Base-by-base conservation (phyloP, 2,329 filamentous ascomycete genomes). In the Sporothrix inflata region DNA sequence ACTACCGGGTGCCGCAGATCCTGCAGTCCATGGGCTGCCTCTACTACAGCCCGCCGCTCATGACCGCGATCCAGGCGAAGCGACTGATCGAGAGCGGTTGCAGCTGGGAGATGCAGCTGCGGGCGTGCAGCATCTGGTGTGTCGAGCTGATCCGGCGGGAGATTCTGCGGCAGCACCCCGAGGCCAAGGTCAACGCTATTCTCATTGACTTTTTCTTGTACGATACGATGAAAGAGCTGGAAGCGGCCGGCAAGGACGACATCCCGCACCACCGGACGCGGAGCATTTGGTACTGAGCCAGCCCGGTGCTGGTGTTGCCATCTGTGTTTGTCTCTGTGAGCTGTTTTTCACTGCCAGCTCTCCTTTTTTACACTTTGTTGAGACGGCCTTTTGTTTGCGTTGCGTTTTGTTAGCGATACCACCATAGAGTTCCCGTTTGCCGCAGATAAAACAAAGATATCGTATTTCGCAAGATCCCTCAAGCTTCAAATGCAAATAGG, bases 121-220 rank as follows among this genome's bases (percentile, higher is more conserved):
- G 96, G 82, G 90, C 93, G 16, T 96, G 94, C 79, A 97, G 93
- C 78, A 97, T 99, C 76, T 98, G 95, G 94, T 96, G 93, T 74
- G 92, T 98, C 1, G 96, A 99, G 80, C 83, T 98, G 75, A 91
- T 99, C 75, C 86, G 90, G 70, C 87, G 91, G 45, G 93, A 98
- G 79, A 98, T 99, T 68, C 78, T 90, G 72, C 87, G 85, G 61
- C 81, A 88, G 16, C 89, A 98, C 77, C 92, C 94, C 0, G 89
- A 91, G 11, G 86, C 90, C 0, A 85, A 88, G 69, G 82, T 91
- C 76, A 99, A 99, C 79, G 94, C 96, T 34, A 93, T 98, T 51
- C 81, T 99, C 77, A 96, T 99, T 75, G 96, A 99, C 81, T 99
- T 98, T 82, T 97, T 98, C 81, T 84, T 99, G 71, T 99, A 99